Evolutionary conservation across 2,329 filamentous ascomycete genomes (phyloP).

Genomic region (Pseudogymnoascus sp.): DNA sequence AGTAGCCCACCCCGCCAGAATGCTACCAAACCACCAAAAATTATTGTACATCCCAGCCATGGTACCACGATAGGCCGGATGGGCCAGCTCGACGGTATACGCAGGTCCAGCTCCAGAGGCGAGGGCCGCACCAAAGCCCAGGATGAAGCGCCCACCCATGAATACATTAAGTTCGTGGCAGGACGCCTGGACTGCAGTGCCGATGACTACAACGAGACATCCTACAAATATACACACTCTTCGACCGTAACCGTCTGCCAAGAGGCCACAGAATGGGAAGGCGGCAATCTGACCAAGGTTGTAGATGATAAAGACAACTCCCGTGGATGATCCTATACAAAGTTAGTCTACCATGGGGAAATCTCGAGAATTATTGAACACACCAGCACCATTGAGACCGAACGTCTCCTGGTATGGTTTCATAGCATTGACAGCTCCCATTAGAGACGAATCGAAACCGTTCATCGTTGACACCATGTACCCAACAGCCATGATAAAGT

Average conservation of each 20-base stretch:
- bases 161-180: conserved; percentile 41
- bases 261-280: conserved; percentile 43
- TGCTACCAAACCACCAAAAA: conserved; percentile 43
- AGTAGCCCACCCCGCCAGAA: conserved; percentile 45
- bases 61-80: conserved; percentile 53
- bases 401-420: conserved; percentile 41
- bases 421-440: conserved; percentile 38
- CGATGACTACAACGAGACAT: conserved; percentile 42
- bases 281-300: conserved; percentile 42
- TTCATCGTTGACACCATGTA: conserved; percentile 44
- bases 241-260: conserved; percentile 45
- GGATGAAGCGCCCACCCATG: conserved; percentile 46
- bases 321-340: conserved; percentile 33
- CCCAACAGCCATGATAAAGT: conserved; percentile 32
- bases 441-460: conserved; percentile 34
- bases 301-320: conserved; percentile 41
- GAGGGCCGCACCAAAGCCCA: conserved; percentile 51
- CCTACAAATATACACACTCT: conserved; percentile 49
- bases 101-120: conserved; percentile 51
- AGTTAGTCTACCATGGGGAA: background rate
- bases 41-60: conserved; percentile 48
- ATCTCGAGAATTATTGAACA: background rate
- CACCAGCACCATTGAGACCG: conserved; percentile 36
- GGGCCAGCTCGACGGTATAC: conserved; percentile 56
- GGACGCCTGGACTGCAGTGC: conserved; percentile 42